phyloP scores from a whole-genome alignment of 352 stramenopile genomes.

The Globisporangium paddicum region DNA sequence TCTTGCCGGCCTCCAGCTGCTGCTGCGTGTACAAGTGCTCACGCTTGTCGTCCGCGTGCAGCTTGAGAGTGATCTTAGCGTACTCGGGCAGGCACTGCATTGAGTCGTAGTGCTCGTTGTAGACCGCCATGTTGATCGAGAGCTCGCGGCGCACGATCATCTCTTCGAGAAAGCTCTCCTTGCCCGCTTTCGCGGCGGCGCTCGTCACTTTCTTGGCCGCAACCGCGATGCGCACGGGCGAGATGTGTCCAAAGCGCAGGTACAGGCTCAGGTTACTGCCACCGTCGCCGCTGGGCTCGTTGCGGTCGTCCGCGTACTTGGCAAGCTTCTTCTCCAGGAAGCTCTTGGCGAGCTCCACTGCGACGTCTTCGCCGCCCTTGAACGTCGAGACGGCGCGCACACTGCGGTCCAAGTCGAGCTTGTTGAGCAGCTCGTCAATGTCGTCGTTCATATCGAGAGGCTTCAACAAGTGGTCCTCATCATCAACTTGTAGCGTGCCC shows the following conservation, averaged over 20 bases:
- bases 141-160: conserved; percentile 96
- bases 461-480: conserved; percentile 8
- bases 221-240: conserved; percentile 60
- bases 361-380: conserved; percentile 60
- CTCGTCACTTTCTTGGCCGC: conserved; percentile 62
- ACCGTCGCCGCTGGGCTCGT: conserved; percentile 93
- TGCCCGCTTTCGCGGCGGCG: conserved; percentile 53
- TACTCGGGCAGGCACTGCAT: conserved; percentile 88
- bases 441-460: conserved; percentile 42
- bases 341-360: conserved; percentile 62
- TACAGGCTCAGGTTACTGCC: conserved; percentile 93
- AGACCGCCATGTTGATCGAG: conserved; percentile 97
- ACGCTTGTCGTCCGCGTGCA: conserved; percentile 85
- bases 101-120: conserved; percentile 94
- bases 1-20: conserved; percentile 90
- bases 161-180: conserved; percentile 96
- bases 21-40: conserved; percentile 90
- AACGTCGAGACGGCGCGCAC: conserved; percentile 59
- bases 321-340: conserved; percentile 87
- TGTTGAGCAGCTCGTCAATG: conserved; percentile 28
- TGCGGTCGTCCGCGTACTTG: conserved; percentile 79
- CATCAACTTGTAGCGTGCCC: neutral
- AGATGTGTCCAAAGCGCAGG: conserved; percentile 92
- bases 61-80: conserved; percentile 89
- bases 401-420: conserved; percentile 58